phyloP scores from a whole-genome alignment of 2,329 filamentous ascomycete genomes.

The Chrysoporthe puriensis region DNA sequence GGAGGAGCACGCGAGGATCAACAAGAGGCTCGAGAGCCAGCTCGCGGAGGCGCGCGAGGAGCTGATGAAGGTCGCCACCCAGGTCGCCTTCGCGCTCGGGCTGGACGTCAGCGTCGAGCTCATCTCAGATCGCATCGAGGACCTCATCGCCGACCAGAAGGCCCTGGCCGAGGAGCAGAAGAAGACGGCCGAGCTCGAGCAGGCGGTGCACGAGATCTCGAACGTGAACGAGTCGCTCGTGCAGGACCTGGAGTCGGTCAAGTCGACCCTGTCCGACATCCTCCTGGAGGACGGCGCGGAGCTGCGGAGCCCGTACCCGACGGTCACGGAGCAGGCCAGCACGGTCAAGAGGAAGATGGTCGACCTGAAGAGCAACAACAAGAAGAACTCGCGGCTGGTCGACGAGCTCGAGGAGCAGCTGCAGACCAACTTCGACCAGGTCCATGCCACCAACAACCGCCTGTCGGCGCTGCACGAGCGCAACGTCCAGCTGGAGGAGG shows the following conservation, averaged over 20 bases:
- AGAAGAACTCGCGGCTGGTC: constrained; percentile 89
- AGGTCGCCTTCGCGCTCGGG: constrained; percentile 63
- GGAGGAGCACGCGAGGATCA: constrained; percentile 61
- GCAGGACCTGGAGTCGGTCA: constrained; percentile 65
- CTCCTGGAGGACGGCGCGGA: constrained; percentile 54
- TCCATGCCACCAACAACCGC: constrained; percentile 81
- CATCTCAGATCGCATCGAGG: constrained; percentile 64
- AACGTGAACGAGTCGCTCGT: constrained; percentile 62
- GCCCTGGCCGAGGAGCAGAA: constrained; percentile 62
- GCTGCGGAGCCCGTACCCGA: constrained; percentile 47
- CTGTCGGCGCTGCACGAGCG: constrained; percentile 82
- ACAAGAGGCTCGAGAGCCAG: constrained; percentile 62
- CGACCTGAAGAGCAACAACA: constrained; percentile 70
- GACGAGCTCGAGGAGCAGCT: constrained; percentile 97
- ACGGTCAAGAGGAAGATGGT: constrained; percentile 68
- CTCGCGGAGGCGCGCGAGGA: constrained; percentile 69
- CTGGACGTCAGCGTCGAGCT: constrained; percentile 70
- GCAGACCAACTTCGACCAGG: constrained; percentile 92
- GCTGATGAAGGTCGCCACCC: constrained; percentile 65
- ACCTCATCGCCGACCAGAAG: constrained; percentile 61
- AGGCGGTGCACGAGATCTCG: constrained; percentile 58
- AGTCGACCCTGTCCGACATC: constrained; percentile 56
- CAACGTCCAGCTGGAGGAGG: constrained; percentile 77
- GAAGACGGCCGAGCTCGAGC: constrained; percentile 60
- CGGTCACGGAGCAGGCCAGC: constrained; percentile 59